phyloP scores from a whole-genome alignment of 768 basidiomycete genomes.

The Phlebiopsis gigantea region DNA sequence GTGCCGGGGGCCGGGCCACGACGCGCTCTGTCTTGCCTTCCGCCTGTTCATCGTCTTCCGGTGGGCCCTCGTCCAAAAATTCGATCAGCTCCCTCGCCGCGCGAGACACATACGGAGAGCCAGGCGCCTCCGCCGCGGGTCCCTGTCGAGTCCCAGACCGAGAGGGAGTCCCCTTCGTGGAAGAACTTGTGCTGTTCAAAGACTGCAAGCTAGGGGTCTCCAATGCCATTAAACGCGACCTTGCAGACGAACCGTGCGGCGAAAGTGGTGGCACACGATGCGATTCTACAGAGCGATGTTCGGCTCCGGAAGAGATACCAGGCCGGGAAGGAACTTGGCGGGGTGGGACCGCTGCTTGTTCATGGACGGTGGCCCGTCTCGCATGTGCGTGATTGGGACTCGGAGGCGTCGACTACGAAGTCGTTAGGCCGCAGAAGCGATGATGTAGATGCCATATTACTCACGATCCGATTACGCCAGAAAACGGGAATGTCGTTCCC shows the following conservation, averaged over 20 bases:
- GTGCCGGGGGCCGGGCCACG: no score
- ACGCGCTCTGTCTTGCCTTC: not conserved
- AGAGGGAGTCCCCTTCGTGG: not conserved
- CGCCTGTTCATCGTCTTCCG: constrained; percentile 29
- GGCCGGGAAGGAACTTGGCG: no score
- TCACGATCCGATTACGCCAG: not conserved
- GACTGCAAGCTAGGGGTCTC: not conserved
- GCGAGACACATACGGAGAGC: not conserved
- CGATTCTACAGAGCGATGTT: not conserved
- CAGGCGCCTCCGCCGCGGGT: not conserved
- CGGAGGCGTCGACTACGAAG: no score
- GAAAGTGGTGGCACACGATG: not conserved
- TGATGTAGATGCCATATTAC: no score
- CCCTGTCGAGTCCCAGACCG: not conserved
- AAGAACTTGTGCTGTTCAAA: not conserved
- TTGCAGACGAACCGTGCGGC: not conserved
- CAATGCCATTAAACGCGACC: not conserved
- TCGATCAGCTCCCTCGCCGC: constrained; percentile 4
- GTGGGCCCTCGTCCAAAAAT: constrained; percentile 8
- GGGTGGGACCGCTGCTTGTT: no score
- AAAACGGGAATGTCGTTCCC: not conserved
- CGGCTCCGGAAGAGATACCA: no score
- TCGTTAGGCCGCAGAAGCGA: no score
- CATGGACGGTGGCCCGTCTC: no score
- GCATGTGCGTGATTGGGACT: no score